A percentile compares a stretch with the other conserved stretches of the same genome.
Evolutionary conservation across 2,329 filamentous ascomycete species (phyloP).

Genomic region (Paradendryphiella salina): DNA sequence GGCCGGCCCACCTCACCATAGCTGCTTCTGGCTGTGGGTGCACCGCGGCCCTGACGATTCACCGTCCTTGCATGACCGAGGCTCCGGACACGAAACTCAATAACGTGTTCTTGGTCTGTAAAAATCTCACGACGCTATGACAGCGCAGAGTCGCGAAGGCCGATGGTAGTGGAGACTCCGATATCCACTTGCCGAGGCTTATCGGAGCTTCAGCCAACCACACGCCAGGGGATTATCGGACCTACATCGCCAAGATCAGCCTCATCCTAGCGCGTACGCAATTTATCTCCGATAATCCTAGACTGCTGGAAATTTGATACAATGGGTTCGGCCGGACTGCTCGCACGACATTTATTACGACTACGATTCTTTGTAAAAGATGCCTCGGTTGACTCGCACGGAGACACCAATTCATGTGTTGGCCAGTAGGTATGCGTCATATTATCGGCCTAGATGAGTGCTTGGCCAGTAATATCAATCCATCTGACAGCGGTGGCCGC

Average conservation of each 20-base stretch:
- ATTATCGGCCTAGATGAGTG: neutral
- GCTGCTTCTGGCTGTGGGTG: neutral
- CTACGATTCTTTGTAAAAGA: neutral
- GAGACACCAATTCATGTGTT: neutral
- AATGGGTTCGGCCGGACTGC: conserved; percentile 8
- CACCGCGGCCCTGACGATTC: conserved; percentile 6
- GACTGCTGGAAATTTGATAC: neutral
- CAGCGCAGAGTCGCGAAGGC: neutral
- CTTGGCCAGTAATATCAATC: conserved; percentile 1
- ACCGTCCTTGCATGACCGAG: conserved; percentile 3
- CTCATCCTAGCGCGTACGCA: neutral
- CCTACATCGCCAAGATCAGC: neutral
- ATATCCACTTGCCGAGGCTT: conserved; percentile 14
- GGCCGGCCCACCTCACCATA: neutral
- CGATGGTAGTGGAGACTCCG: neutral
- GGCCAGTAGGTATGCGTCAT: conserved; percentile 5
- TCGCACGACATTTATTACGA: conserved; percentile 8
- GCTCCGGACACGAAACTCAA: conserved; percentile 3
- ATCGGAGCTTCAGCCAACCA: conserved; percentile 1
- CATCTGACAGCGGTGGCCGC: neutral
- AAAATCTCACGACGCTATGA: conserved; percentile 9
- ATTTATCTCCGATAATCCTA: neutral
- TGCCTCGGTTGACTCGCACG: neutral
- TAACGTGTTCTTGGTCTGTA: conserved; percentile 1
- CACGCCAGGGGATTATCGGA: neutral